These are phyloP conservation scores for Aquilaria sinensis DNA, from an alignment of 345 rosid genomes.

Conservation along the genomic window DNA sequence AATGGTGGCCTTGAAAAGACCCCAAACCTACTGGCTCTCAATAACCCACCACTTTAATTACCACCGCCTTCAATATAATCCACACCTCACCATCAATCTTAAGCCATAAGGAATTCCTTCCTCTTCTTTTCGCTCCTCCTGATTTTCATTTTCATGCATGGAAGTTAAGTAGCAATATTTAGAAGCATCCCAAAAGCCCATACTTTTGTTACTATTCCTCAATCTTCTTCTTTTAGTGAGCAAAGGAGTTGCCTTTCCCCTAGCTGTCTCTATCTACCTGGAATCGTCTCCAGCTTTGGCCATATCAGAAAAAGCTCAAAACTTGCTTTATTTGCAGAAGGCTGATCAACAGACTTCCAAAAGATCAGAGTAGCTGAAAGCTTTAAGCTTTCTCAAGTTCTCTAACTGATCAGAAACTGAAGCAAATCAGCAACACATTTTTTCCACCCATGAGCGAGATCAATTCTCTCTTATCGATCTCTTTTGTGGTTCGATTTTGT, in stretches of 20 bases:
- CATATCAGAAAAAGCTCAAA: constrained; percentile 9
- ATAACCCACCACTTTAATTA: not conserved
- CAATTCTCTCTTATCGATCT: constrained; percentile 30
- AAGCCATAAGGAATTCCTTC: too few species aligned
- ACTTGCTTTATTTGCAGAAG: constrained; percentile 10
- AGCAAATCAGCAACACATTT: constrained; percentile 11
- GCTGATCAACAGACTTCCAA: constrained; percentile 19
- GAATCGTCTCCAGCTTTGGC: constrained; percentile 18
- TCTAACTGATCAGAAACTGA: constrained; percentile 7
- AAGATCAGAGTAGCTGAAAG: not conserved
- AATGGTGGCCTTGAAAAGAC: constrained; percentile 17
- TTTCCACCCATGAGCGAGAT: constrained; percentile 16
- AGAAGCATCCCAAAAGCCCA: not conserved
- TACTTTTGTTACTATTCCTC: not conserved
- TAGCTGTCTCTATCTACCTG: constrained; percentile 17
- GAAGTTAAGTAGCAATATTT: not conserved
- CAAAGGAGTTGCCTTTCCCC: constrained; percentile 17
- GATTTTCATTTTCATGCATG: not conserved
- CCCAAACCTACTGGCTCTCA: constrained; percentile 13
- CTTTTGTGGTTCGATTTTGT: constrained; percentile 40
- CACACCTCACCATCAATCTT: too few species aligned
- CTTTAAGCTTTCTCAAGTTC: too few species aligned
- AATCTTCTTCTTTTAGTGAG: constrained; percentile 4
- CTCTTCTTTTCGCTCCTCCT: not conserved
- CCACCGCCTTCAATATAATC: too few species aligned